These are phyloP conservation scores for Picochlorum costavermella DNA, from an alignment of 139 green algal genomes.

Conservation along the genomic window DNA sequence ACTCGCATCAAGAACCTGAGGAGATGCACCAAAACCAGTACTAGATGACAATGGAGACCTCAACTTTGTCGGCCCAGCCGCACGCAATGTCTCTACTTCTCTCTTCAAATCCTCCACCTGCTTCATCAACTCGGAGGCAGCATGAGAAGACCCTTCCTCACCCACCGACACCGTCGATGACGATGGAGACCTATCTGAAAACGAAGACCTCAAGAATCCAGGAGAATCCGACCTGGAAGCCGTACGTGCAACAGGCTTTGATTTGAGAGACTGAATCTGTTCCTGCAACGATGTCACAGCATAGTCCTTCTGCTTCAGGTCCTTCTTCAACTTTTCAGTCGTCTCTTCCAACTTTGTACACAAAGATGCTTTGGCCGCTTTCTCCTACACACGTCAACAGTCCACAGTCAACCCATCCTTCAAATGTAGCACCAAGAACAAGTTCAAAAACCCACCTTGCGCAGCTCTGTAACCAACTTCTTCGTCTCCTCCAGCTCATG, in stretches of 20 bases:
- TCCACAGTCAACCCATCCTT: too few species aligned
- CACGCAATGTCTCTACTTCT: neutral
- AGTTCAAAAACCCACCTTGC: slow-evolving; percentile 1
- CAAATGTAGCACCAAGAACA: neutral
- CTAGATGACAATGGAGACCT: too few species aligned
- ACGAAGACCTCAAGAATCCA: too few species aligned
- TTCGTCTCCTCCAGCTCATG: slow-evolving; percentile 9
- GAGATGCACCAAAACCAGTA: neutral
- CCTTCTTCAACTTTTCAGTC: slow-evolving; percentile 2
- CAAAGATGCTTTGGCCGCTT: neutral
- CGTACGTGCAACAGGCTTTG: neutral
- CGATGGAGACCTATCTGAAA: too few species aligned
- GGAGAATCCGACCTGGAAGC: neutral
- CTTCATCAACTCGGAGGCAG: neutral
- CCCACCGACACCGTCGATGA: too few species aligned
- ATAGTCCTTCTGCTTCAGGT: slow-evolving; percentile 1
- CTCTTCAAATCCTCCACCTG: neutral
- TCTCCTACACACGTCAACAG: neutral
- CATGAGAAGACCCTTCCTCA: neutral
- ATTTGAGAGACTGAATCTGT: neutral
- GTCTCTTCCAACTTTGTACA: slow-evolving; percentile 3
- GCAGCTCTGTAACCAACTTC: slow-evolving; percentile 4
- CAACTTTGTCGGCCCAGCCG: neutral
- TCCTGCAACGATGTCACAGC: neutral
- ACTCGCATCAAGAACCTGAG: neutral